Base-by-base conservation (phyloP, 2,329 filamentous ascomycete species). In the Lasiodiplodia gonubiensis region DNA sequence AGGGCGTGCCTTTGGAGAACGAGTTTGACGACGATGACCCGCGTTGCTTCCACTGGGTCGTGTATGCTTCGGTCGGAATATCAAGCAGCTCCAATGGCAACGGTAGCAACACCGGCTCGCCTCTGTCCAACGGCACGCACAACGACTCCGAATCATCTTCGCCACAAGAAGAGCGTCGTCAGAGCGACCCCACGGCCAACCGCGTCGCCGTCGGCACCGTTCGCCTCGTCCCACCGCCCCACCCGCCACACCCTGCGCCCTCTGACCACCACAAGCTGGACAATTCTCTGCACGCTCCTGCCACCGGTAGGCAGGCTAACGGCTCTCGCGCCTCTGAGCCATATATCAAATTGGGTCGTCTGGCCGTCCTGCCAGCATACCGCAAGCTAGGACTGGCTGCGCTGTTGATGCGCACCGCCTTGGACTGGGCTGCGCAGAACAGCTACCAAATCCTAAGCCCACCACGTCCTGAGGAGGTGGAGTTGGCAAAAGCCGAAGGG, bases 21-120 rank as follows among this genome's bases (percentile, higher is more conserved):
- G 94, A 98, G 78, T 85, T 92, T 71, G 94, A 97, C 81, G 81
- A 84, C 1, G 93, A 97, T 76, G 94, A 98, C 77, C 71, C 85
- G 0, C 86, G 92, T 42, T 90, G 88, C 71, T 94, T 90, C 80
- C 93, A 97, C 79, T 97, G 92, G 91, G 90, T 97, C 35, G 83
- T 90, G n/a, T 97, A 97, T 78, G 88, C 88, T 57, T 88, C 85
- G 18, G 84, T 90, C 67, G 77, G 75, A 68, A 85, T 85, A 65
- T 69, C 72, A 18, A 61, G 57, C 57, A 5, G 83, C 30, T 33
- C 30, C 30, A 33, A 33, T 33, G 30, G 30, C 30, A 33, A 33
- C 85, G 75, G 72, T 80, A 53, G 80, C 33, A 81, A 86, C 64
- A 21, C 53, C 33, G 33, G 42, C 25, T 46, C 48, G 23, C 49